These are phyloP conservation scores for Neurospora sp. DNA, from an alignment of 495 filamentous ascomycete species.

Conservation along the genomic window DNA sequence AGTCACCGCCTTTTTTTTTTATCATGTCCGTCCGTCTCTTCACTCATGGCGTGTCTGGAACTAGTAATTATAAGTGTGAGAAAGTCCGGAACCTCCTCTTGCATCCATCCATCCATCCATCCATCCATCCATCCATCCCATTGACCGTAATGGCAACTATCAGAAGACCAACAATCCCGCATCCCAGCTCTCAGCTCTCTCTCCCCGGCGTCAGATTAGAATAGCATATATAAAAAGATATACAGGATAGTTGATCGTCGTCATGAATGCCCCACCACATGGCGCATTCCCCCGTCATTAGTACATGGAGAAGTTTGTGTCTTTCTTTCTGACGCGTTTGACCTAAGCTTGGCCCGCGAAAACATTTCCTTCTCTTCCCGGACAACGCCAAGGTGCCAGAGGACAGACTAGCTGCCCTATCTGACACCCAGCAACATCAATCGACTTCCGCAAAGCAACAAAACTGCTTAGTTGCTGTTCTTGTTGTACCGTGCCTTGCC, in stretches of 20 bases:
- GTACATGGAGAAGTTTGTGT: neutral
- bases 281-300: neutral
- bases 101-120: neutral
- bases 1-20: neutral
- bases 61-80: neutral
- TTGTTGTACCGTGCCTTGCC: slow-evolving; percentile 77
- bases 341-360: too few species aligned
- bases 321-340: neutral
- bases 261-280: neutral
- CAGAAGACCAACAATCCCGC: neutral
- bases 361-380: neutral
- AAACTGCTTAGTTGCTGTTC: slow-evolving; percentile 29
- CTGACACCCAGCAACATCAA: neutral
- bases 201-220: neutral
- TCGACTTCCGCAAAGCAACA: neutral
- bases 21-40: neutral
- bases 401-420: neutral
- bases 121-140: neutral
- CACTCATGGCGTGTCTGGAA: neutral
- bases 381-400: neutral
- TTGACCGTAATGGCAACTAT: neutral
- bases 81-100: neutral
- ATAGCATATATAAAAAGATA: neutral
- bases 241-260: neutral
- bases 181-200: neutral